Conservation (phyloP, 1,284 basidiomycete genomes). For the Marasmius sp. region DNA sequence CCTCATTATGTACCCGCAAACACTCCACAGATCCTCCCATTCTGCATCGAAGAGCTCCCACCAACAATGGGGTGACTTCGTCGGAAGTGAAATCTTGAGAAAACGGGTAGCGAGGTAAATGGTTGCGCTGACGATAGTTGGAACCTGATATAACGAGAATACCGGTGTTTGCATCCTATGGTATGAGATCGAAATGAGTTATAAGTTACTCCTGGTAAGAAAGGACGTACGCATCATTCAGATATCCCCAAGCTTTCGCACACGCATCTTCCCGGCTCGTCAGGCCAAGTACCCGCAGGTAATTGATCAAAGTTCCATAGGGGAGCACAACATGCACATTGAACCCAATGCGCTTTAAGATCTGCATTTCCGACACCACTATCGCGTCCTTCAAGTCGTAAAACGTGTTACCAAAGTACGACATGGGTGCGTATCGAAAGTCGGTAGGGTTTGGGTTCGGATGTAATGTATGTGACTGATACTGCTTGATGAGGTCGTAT, state of each 20-base stretch:
- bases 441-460: slow-evolving; percentile 33
- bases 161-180: slow-evolving; percentile 86
- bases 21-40: slow-evolving; percentile 82
- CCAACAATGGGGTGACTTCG: slow-evolving; percentile 69
- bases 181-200: slow-evolving; percentile 9
- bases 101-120: slow-evolving; percentile 78
- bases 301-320: slow-evolving; percentile 94
- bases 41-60: slow-evolving; percentile 87
- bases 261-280: slow-evolving; percentile 70
- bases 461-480: slow-evolving; percentile 41
- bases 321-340: slow-evolving; percentile 89
- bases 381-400: slow-evolving; percentile 89
- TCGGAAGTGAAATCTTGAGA: slow-evolving; percentile 71
- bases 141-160: slow-evolving; percentile 85
- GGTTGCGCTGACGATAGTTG: slow-evolving; percentile 84
- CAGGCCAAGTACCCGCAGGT: slow-evolving; percentile 87
- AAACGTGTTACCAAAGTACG: slow-evolving; percentile 81
- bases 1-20: slow-evolving; percentile 78
- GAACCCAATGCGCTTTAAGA: slow-evolving; percentile 91
- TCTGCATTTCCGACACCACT: slow-evolving; percentile 96
- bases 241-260: slow-evolving; percentile 82
- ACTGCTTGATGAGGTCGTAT: slow-evolving; percentile 83
- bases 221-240: slow-evolving; percentile 82
- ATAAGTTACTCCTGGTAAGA: slow-evolving; percentile 2
- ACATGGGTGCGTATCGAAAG: slow-evolving; percentile 82